Percentiles rank a stretch among this genome's conserved stretches.
These are phyloP conservation scores for Nicotiana attenuata DNA, from an alignment of 257 asterid species.

Conservation along the genomic window DNA sequence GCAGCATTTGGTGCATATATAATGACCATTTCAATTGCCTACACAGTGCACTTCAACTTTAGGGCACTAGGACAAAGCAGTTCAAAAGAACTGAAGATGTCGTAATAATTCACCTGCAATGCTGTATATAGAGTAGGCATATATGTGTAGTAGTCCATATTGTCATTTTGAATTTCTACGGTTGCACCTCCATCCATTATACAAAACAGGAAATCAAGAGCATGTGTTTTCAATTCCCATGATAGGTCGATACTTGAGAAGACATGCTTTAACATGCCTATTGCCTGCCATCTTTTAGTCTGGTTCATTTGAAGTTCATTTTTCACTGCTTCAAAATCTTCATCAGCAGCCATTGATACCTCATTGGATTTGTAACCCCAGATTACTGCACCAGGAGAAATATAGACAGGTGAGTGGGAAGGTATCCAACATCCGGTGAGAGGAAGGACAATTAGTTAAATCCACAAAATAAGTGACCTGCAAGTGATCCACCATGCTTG, in stretches of 20 bases:
- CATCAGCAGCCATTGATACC: slow-evolving; percentile 55
- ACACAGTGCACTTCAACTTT: slow-evolving; percentile 15
- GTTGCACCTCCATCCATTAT: slow-evolving; percentile 48
- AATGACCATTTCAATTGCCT: slow-evolving; percentile 73
- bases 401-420: slow-evolving; percentile 13
- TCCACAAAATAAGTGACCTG: slow-evolving; percentile 43
- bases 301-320: slow-evolving; percentile 58
- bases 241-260: slow-evolving; percentile 43
- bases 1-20: slow-evolving; percentile 65
- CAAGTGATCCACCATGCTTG: slow-evolving; percentile 72
- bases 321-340: slow-evolving; percentile 45
- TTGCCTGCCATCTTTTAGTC: slow-evolving; percentile 73
- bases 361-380: slow-evolving; percentile 69
- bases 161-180: slow-evolving; percentile 24
- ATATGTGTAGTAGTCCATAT: slow-evolving; percentile 38
- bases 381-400: slow-evolving; percentile 50
- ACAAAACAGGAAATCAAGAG: slow-evolving; percentile 52
- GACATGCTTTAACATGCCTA: slow-evolving; percentile 61
- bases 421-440: slow-evolving; percentile 11
- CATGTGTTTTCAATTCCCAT: slow-evolving; percentile 58
- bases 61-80: slow-evolving; percentile 7
- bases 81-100: slow-evolving; percentile 15
- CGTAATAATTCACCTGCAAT: slow-evolving; percentile 51
- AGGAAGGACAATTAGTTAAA: slow-evolving; percentile 2
- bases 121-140: slow-evolving; percentile 48